A percentile compares a stretch with the other conserved stretches of the same genome.
phyloP scores from a whole-genome alignment of 2,329 filamentous ascomycete species.

The Orbilia oligospora region DNA sequence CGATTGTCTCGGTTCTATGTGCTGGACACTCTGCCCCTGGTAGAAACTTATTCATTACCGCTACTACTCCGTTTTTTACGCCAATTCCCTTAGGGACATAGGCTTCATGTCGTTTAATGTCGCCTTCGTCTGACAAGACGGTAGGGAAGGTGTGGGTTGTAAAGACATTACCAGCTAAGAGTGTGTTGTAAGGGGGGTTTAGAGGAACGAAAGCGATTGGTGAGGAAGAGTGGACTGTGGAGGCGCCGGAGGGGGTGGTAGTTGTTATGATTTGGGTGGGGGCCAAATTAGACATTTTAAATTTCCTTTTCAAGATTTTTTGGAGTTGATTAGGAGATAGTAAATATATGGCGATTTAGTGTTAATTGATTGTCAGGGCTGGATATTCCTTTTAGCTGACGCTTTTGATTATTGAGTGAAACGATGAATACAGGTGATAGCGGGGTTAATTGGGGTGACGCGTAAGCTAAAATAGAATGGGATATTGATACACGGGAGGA shows the following conservation, averaged over 20 bases:
- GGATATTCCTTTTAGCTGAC: too few species aligned
- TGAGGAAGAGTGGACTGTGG: slow-evolving; percentile 14
- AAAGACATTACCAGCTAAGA: slow-evolving; percentile 32
- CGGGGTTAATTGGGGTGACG: neutral
- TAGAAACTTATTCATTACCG: slow-evolving; percentile 70
- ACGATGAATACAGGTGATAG: neutral
- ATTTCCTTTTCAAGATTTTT: slow-evolving; percentile 3
- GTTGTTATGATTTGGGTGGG: slow-evolving; percentile 50
- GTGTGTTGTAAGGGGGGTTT: slow-evolving; percentile 29
- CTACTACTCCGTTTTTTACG: slow-evolving; percentile 67
- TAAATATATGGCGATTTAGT: too few species aligned
- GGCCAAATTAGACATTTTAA: slow-evolving; percentile 24
- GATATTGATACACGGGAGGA: neutral
- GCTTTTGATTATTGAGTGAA: neutral
- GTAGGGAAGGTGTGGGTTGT: slow-evolving; percentile 48
- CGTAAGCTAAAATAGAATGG: neutral
- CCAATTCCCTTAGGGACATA: slow-evolving; percentile 40
- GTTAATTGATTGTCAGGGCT: too few species aligned
- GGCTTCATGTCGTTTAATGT: slow-evolving; percentile 33
- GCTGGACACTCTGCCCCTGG: slow-evolving; percentile 69
- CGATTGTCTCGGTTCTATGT: slow-evolving; percentile 72
- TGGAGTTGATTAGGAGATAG: neutral
- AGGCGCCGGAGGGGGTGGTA: slow-evolving; percentile 10
- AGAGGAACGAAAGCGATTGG: slow-evolving; percentile 21
- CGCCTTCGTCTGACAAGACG: slow-evolving; percentile 22